These are phyloP conservation scores for Panaeolus cyanescens DNA, from an alignment of 768 basidiomycete species.

Conservation along the genomic window DNA sequence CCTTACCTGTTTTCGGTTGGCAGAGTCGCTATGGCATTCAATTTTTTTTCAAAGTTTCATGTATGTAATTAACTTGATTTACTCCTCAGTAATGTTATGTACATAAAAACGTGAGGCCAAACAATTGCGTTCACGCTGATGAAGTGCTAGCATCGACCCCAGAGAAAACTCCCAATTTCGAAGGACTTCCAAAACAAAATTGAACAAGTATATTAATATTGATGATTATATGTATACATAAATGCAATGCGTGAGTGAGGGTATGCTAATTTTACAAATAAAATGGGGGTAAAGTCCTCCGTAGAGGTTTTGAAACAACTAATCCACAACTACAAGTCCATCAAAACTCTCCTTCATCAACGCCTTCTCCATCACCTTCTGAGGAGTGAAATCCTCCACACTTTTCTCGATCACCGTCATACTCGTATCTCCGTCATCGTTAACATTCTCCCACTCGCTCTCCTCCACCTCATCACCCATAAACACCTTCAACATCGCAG, in stretches of 20 bases:
- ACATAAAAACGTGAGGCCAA: too few relatives aligned
- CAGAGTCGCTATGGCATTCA: too few relatives aligned
- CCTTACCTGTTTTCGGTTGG: too few relatives aligned
- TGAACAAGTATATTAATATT: too few relatives aligned
- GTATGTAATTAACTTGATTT: too few relatives aligned
- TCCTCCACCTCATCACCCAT: conserved; percentile 53
- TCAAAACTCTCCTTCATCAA: conserved; percentile 52
- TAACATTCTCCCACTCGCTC: conserved; percentile 38
- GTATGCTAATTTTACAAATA: neutral
- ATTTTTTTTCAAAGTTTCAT: too few relatives aligned
- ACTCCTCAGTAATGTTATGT: too few relatives aligned
- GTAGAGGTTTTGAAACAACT: neutral
- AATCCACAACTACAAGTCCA: conserved; percentile 61
- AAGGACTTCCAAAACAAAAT: too few relatives aligned
- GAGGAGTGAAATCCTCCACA: conserved; percentile 39
- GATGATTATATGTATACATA: too few relatives aligned
- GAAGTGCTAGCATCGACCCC: too few relatives aligned
- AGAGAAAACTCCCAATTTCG: too few relatives aligned
- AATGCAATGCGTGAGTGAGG: neutral
- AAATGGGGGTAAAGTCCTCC: neutral
- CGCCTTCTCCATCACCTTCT: conserved; percentile 48
- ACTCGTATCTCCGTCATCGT: conserved; percentile 27
- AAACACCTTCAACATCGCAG: conserved; percentile 71
- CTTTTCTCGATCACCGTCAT: conserved; percentile 20
- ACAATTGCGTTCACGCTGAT: too few relatives aligned